Percentiles rank a stretch among this genome's conserved stretches.
Evolutionary conservation across 2,329 filamentous ascomycete genomes (phyloP).

Genomic region (Penicillium sp.): DNA sequence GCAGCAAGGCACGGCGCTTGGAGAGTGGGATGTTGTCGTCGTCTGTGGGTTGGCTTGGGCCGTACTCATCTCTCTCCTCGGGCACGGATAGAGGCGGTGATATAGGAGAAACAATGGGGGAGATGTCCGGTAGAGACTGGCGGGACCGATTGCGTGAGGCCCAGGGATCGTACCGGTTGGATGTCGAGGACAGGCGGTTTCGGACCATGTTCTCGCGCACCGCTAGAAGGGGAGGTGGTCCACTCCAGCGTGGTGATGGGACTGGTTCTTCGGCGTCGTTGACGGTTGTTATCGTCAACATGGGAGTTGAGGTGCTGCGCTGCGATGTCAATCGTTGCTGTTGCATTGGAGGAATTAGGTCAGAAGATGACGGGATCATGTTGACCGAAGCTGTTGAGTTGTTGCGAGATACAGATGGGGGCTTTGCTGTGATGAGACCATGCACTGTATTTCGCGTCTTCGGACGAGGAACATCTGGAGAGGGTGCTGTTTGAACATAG

Average conservation of each 20-base stretch:
- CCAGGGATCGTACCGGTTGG: conserved; percentile 33
- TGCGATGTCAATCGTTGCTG: neutral
- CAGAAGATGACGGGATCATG: neutral
- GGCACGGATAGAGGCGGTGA: conserved; percentile 18
- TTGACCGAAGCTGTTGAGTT: conserved; percentile 15
- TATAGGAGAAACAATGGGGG: conserved; percentile 18
- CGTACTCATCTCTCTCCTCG: conserved; percentile 22
- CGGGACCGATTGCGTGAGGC: conserved; percentile 27
- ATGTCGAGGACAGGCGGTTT: conserved; percentile 38
- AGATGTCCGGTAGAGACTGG: conserved; percentile 24
- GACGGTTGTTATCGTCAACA: conserved; percentile 20
- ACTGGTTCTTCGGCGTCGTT: conserved; percentile 15
- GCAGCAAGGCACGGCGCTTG: conserved; percentile 60
- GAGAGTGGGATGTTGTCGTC: conserved; percentile 69
- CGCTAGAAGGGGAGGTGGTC: conserved; percentile 49
- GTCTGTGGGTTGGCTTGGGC: conserved; percentile 30
- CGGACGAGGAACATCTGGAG: conserved; percentile 5
- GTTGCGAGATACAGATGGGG: conserved; percentile 10
- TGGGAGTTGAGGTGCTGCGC: conserved; percentile 22
- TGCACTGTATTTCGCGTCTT: conserved; percentile 12
- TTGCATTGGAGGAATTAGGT: neutral
- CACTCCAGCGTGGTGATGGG: conserved; percentile 26
- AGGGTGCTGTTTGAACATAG: conserved; percentile 8
- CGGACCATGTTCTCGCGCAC: conserved; percentile 53
- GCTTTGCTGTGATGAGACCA: conserved; percentile 4